Conservation (phyloP, 257 asterid genomes). For the Buddleja alternifolia region DNA sequence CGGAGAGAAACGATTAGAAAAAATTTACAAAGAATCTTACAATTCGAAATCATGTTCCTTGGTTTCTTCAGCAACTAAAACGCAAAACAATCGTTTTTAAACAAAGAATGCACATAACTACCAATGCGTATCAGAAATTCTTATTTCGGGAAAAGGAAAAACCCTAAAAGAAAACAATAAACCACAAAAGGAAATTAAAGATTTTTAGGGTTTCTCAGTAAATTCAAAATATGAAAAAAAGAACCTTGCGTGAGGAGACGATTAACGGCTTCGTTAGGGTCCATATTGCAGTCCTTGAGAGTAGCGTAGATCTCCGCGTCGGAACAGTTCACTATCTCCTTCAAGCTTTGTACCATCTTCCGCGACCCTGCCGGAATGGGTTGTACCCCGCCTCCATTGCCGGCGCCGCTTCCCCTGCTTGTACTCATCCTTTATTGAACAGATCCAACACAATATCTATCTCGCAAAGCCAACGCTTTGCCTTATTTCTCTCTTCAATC, state of each 20-base stretch:
- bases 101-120: slow-evolving; percentile 7
- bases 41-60: neutral
- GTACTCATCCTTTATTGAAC: slow-evolving; percentile 47
- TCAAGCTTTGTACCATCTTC: slow-evolving; percentile 87
- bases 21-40: neutral
- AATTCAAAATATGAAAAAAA: neutral
- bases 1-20: neutral
- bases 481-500: slow-evolving; percentile 33
- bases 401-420: slow-evolving; percentile 53
- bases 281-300: slow-evolving; percentile 97
- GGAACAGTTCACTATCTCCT: slow-evolving; percentile 84
- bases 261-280: slow-evolving; percentile 93
- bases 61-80: neutral
- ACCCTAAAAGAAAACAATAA: neutral
- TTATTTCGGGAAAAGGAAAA: neutral
- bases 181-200: neutral
- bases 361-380: slow-evolving; percentile 77
- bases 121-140: slow-evolving; percentile 4
- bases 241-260: slow-evolving; percentile 90
- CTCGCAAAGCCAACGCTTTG: slow-evolving; percentile 36
- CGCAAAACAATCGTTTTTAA: neutral
- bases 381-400: slow-evolving; percentile 45
- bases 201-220: slow-evolving; percentile 20
- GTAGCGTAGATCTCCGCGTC: slow-evolving; percentile 96
- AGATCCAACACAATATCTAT: slow-evolving; percentile 42